These are phyloP conservation scores for Scytalidium sp. DNA, from an alignment of 2,329 filamentous ascomycete species.

Conservation along the genomic window DNA sequence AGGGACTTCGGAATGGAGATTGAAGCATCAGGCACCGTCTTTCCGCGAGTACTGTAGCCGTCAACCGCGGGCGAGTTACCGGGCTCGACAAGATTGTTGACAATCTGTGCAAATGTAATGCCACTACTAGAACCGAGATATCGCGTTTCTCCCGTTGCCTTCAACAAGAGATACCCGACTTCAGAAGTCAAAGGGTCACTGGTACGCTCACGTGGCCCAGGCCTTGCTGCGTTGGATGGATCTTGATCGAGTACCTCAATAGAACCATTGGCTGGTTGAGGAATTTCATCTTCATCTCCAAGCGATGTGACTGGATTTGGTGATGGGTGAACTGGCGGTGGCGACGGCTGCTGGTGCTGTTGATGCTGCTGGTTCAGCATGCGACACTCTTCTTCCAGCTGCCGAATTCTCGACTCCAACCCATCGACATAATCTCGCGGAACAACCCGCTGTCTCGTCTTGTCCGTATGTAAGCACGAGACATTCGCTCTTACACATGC, in stretches of 20 bases:
- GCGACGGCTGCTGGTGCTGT: too few relatives aligned
- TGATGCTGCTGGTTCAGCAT: slow-evolving; percentile 5
- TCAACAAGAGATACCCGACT: neutral
- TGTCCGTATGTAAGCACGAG: slow-evolving; percentile 8
- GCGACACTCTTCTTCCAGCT: slow-evolving; percentile 6
- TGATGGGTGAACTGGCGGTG: too few relatives aligned
- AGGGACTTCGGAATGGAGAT: neutral
- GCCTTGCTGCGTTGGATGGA: neutral
- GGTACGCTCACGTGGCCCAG: slow-evolving; percentile 1
- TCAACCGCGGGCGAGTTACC: neutral
- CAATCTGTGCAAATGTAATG: slow-evolving; percentile 3
- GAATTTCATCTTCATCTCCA: neutral
- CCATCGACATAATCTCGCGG: slow-evolving; percentile 12
- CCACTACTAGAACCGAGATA: slow-evolving; percentile 15
- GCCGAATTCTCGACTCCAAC: slow-evolving; percentile 9
- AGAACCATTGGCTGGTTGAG: neutral
- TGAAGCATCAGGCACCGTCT: neutral
- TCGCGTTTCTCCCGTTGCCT: slow-evolving; percentile 3
- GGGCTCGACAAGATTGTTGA: neutral
- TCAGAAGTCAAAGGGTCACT: neutral
- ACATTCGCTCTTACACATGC: slow-evolving; percentile 10
- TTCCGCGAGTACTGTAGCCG: neutral
- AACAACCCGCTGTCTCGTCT: neutral
- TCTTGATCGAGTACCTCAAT: neutral
- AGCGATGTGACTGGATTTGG: neutral